Conservation (phyloP, 345 rosid genomes). For the Dimocarpus longan region DNA sequence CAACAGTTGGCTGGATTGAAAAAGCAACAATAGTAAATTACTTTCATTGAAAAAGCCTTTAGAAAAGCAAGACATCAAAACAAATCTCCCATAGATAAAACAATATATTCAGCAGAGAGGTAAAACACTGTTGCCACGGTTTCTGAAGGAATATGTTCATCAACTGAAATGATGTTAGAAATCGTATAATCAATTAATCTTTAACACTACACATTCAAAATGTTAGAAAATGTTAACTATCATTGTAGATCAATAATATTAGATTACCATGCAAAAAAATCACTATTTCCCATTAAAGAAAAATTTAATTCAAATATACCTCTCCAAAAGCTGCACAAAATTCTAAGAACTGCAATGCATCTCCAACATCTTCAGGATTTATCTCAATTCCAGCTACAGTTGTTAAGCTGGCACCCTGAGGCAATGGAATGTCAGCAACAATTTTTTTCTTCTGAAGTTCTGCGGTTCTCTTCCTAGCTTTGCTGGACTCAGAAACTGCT, state of each 20-base stretch:
- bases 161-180: conserved; percentile 6
- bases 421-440: conserved; percentile 45
- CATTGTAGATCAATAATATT: not conserved
- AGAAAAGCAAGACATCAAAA: not conserved
- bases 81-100: not conserved
- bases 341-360: conserved; percentile 74
- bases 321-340: conserved; percentile 79
- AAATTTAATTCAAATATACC: conserved; percentile 42
- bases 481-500: not conserved
- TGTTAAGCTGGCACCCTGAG: conserved; percentile 48
- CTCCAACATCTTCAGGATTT: conserved; percentile 59
- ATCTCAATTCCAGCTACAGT: conserved; percentile 63
- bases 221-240: not conserved
- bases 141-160: not conserved
- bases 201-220: not conserved
- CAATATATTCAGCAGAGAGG: not conserved
- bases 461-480: conserved; percentile 12
- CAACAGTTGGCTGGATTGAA: conserved; percentile 1
- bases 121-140: not conserved
- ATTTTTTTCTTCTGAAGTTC: conserved; percentile 32
- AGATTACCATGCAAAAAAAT: not conserved
- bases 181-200: not conserved
- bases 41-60: not conserved
- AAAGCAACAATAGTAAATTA: not conserved
- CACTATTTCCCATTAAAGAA: not conserved